Conservation (phyloP, 805 yeast genomes). For the Jamesozyma gamospora region DNA sequence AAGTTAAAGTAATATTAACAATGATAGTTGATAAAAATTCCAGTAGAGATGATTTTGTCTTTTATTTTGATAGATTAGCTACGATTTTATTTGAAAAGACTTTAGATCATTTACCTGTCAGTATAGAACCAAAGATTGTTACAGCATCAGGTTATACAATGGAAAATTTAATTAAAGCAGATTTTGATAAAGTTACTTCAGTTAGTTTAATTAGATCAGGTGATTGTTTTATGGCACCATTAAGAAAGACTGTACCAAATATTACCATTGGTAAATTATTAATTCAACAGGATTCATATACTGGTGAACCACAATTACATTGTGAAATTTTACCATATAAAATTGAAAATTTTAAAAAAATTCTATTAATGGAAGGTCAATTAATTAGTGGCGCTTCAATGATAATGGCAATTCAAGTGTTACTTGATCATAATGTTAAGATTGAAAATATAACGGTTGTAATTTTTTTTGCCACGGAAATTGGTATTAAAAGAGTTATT, state of each 20-base stretch:
- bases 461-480: conserved; percentile 64
- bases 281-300: conserved; percentile 76
- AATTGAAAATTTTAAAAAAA: conserved; percentile 29
- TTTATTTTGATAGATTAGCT: conserved; percentile 79
- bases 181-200: conserved; percentile 47
- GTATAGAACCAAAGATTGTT: conserved; percentile 30
- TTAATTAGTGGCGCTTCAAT: conserved; percentile 88
- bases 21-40: conserved; percentile 50
- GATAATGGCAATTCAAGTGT: conserved; percentile 85
- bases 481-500: conserved; percentile 62
- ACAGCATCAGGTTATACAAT: conserved; percentile 35
- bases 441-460: conserved; percentile 57
- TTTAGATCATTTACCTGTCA: conserved; percentile 40
- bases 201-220: conserved; percentile 84
- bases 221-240: conserved; percentile 76
- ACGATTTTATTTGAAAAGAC: conserved; percentile 60
- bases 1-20: conserved; percentile 61
- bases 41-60: conserved; percentile 67
- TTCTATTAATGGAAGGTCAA: conserved; percentile 77
- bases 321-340: conserved; percentile 58
- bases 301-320: conserved; percentile 93
- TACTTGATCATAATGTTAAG: conserved; percentile 67
- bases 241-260: conserved; percentile 68
- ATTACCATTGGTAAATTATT: conserved; percentile 72
- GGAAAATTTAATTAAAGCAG: conserved; percentile 21